These are phyloP conservation scores for Podaxis pistillaris DNA, from an alignment of 768 basidiomycete genomes.

Conservation along the genomic window DNA sequence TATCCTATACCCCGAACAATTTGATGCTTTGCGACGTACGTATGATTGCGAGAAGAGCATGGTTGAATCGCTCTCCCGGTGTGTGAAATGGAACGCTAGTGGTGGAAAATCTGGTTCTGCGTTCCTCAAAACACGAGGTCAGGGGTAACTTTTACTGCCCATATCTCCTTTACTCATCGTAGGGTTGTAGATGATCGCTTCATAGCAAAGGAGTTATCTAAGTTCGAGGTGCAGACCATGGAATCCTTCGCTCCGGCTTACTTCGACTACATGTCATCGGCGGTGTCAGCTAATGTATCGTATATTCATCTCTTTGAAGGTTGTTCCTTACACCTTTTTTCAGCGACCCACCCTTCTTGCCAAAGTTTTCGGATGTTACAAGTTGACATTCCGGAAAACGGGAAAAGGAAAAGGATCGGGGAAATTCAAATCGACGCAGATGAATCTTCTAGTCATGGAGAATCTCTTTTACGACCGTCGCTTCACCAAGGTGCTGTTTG, in stretches of 20 bases:
- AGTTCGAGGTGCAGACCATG: constrained; percentile 89
- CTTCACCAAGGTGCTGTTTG: constrained; percentile 68
- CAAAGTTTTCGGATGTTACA: constrained; percentile 96
- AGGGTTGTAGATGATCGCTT: constrained; percentile 83
- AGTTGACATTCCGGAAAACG: constrained; percentile 84
- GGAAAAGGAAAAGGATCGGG: constrained; percentile 64
- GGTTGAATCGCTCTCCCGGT: constrained; percentile 89
- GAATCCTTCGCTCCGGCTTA: constrained; percentile 97
- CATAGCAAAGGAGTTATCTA: constrained; percentile 95
- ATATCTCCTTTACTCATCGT: constrained; percentile 8
- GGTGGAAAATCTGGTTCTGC: constrained; percentile 98
- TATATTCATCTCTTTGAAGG: constrained; percentile 14
- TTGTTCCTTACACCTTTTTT: constrained; percentile 13
- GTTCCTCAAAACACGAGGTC: constrained; percentile 93
- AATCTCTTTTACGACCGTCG: constrained; percentile 92
- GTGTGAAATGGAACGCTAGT: constrained; percentile 93
- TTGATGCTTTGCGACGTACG: constrained; percentile 87
- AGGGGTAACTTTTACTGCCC: constrained; percentile 16
- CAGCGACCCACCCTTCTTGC: constrained; percentile 93
- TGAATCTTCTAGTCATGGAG: constrained; percentile 98
- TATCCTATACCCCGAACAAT: constrained; percentile 94
- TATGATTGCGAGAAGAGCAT: constrained; percentile 95
- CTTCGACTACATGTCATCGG: constrained; percentile 98
- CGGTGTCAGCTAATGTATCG: constrained; percentile 77
- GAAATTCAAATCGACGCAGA: constrained; percentile 79